Evolutionary conservation across 768 basidiomycete genomes (phyloP).

Genomic region (Calocera viscosa): DNA sequence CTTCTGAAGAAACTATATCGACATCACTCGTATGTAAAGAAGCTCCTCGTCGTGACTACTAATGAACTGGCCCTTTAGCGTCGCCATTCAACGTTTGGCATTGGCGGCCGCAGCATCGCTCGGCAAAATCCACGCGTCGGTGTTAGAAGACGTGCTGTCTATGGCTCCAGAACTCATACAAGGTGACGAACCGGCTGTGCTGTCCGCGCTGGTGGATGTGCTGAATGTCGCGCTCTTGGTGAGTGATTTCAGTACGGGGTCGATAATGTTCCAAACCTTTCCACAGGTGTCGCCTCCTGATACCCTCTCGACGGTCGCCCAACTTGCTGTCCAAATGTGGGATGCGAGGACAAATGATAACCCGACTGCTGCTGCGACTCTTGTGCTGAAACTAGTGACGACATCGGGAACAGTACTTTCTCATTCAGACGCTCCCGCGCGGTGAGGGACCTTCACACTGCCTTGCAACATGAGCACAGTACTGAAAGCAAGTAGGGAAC

Average conservation of each 20-base stretch:
- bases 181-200: not conserved
- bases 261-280: not conserved
- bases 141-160: not conserved
- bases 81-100: not conserved
- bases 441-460: not conserved
- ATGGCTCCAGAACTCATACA: not conserved
- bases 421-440: not conserved
- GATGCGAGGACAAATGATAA: not conserved
- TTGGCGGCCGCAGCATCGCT: not conserved
- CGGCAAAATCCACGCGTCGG: not conserved
- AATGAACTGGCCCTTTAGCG: not conserved
- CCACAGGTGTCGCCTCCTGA: not conserved
- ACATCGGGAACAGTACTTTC: not conserved
- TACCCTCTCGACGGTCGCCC: not conserved
- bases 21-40: conserved; percentile 61
- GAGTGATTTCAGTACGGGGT: not conserved
- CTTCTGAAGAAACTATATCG: conserved; percentile 53
- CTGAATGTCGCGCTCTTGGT: not conserved
- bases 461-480: not conserved
- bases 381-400: not conserved
- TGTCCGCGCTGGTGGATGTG: not conserved
- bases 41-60: conserved; percentile 5
- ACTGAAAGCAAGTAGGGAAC: not conserved
- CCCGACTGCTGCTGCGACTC: not conserved
- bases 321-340: not conserved